These are phyloP conservation scores for Physcomitrellopsis africana DNA, from an alignment of 225 moss, liverwort and hornwort species.

Conservation along the genomic window DNA sequence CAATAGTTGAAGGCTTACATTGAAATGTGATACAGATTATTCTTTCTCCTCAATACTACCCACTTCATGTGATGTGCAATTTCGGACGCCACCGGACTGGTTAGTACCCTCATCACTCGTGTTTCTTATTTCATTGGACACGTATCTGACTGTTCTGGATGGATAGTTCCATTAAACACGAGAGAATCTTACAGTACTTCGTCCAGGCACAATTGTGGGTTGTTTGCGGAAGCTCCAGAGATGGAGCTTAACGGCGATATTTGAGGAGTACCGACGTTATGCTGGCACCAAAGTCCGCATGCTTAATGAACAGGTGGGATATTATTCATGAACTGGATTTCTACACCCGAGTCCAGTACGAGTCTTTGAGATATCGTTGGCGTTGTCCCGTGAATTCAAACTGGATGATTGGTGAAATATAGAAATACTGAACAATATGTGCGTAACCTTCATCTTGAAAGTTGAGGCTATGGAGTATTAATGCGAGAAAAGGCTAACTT, in stretches of 20 bases:
- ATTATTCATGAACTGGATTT: background rate
- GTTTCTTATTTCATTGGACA: background rate
- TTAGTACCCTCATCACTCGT: slow-evolving; percentile 32
- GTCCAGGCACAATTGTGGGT: slow-evolving; percentile 66
- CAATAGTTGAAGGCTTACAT: background rate
- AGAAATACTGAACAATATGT: background rate
- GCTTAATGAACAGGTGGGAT: slow-evolving; percentile 66
- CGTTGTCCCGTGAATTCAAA: background rate
- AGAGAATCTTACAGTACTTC: slow-evolving; percentile 9
- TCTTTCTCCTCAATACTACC: slow-evolving; percentile 90
- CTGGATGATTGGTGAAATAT: background rate
- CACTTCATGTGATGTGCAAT: slow-evolving; percentile 98
- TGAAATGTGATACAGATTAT: slow-evolving; percentile 40
- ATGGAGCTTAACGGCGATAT: slow-evolving; percentile 70
- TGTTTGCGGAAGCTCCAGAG: slow-evolving; percentile 69
- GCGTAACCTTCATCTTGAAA: background rate
- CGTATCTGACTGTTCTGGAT: slow-evolving; percentile 3
- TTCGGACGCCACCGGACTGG: slow-evolving; percentile 92
- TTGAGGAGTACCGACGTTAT: slow-evolving; percentile 71
- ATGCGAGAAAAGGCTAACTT: slow-evolving; percentile 13
- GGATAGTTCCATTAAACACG: background rate
- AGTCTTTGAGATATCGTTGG: background rate
- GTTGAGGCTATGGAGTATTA: background rate
- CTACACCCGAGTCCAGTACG: background rate
- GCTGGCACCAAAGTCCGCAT: slow-evolving; percentile 69